These are phyloP conservation scores for Aspergillus viridinutans DNA, from an alignment of 2,329 filamentous ascomycete species.

Conservation along the genomic window DNA sequence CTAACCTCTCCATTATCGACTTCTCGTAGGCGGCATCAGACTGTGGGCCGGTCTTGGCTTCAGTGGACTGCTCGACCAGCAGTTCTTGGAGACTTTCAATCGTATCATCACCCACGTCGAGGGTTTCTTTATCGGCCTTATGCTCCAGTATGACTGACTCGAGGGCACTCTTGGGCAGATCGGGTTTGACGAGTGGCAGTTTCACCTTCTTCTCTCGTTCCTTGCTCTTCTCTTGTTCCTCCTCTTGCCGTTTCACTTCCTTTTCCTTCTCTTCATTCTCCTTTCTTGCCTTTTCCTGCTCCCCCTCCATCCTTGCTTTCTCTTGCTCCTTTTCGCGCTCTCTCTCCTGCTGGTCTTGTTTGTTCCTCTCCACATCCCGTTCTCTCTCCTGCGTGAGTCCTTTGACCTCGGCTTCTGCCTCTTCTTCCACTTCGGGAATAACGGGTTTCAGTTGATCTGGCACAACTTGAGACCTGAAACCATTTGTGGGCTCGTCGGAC, in stretches of 20 bases:
- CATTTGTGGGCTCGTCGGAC: constrained; percentile 22
- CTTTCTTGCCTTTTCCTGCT: not conserved
- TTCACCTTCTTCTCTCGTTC: constrained; percentile 15
- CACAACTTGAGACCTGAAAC: constrained; percentile 19
- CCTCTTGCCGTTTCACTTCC: not conserved
- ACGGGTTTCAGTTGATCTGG: constrained; percentile 5
- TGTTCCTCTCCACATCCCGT: not conserved
- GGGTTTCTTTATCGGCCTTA: constrained; percentile 34
- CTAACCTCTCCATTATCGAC: constrained; percentile 23
- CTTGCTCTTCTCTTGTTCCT: not conserved
- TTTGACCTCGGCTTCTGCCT: constrained; percentile 3
- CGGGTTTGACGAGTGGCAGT: constrained; percentile 30
- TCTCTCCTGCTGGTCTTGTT: constrained; percentile 1
- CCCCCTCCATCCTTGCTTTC: not conserved
- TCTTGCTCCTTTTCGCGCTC: constrained; percentile 2
- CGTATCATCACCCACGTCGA: constrained; percentile 42
- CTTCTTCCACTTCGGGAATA: constrained; percentile 1
- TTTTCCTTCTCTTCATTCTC: not conserved
- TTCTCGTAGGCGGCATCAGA: constrained; percentile 31
- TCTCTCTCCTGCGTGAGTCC: not conserved
- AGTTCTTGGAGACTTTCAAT: constrained; percentile 43
- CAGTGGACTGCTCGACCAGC: constrained; percentile 28
- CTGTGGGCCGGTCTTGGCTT: constrained; percentile 25
- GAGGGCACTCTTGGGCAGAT: constrained; percentile 40
- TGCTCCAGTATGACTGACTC: constrained; percentile 40